A percentile compares a stretch with the other conserved stretches of the same genome.
Conservation (phyloP, 192 early-diverging fungal species). For the Umbelopsis sp. region DNA sequence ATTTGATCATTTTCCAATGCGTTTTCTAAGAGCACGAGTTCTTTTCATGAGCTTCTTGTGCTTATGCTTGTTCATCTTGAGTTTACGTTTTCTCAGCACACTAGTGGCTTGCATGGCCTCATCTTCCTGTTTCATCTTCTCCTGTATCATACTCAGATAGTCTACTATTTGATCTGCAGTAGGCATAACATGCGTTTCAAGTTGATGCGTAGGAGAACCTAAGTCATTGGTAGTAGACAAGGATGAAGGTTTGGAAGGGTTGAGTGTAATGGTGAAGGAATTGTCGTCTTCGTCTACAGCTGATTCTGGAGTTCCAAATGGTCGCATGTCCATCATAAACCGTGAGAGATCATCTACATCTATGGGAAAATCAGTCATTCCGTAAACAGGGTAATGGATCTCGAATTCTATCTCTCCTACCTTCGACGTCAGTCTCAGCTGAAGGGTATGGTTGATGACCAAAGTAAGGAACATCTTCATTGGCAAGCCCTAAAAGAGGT, state of each 20-base stretch:
- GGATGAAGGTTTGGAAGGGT: background rate
- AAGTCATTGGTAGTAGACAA: background rate
- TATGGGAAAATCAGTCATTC: constrained; percentile 11
- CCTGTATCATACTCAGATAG: constrained; percentile 27
- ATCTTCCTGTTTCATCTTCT: constrained; percentile 25
- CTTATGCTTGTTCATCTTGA: constrained; percentile 98
- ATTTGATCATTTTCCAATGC: constrained; percentile 66
- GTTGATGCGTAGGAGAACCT: constrained; percentile 12
- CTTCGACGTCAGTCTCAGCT: constrained; percentile 8
- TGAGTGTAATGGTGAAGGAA: constrained; percentile 14
- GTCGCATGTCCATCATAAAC: constrained; percentile 43
- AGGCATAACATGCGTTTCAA: constrained; percentile 26
- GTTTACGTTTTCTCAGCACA: constrained; percentile 79
- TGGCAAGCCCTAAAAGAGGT: constrained; percentile 51
- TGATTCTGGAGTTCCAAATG: constrained; percentile 40
- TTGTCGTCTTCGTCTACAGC: constrained; percentile 6
- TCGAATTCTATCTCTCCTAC: background rate
- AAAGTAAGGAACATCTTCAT: constrained; percentile 24
- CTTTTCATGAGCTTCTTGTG: constrained; percentile 85
- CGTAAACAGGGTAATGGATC: constrained; percentile 21
- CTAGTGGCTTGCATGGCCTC: constrained; percentile 65
- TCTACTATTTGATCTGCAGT: constrained; percentile 29
- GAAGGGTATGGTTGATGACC: constrained; percentile 13
- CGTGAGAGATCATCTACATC: constrained; percentile 32
- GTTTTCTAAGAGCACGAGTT: constrained; percentile 74